Conservation (phyloP, 805 yeast species). For the Pichia californica region DNA sequence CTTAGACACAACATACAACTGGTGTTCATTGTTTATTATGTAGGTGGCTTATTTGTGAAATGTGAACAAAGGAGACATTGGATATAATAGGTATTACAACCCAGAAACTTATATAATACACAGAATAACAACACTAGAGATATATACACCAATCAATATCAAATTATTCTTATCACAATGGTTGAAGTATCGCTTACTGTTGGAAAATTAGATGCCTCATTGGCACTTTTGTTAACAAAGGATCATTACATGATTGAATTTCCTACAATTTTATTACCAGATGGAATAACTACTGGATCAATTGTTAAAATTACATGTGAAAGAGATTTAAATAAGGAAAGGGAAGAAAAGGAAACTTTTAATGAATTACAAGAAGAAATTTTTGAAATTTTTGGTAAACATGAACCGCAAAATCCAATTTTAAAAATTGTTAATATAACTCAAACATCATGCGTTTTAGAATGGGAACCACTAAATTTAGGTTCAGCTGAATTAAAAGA, state of each 20-base stretch:
- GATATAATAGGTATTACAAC: too few species aligned
- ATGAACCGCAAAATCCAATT: constrained; percentile 65
- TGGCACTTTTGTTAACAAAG: constrained; percentile 82
- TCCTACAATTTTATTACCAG: constrained; percentile 90
- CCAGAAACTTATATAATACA: too few species aligned
- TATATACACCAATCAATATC: too few species aligned
- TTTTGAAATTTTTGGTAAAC: constrained; percentile 61
- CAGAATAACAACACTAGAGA: too few species aligned
- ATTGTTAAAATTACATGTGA: constrained; percentile 82
- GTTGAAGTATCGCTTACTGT: constrained; percentile 91
- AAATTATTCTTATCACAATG: too few species aligned
- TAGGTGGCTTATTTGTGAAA: too few species aligned
- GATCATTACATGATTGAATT: constrained; percentile 92
- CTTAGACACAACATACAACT: too few species aligned
- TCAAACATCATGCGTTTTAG: constrained; percentile 90
- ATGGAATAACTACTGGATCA: constrained; percentile 87
- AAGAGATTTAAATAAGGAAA: constrained; percentile 63
- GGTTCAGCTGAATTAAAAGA: constrained; percentile 80
- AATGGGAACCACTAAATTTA: constrained; percentile 82
- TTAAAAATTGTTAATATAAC: constrained; percentile 72
- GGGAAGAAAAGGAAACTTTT: constrained; percentile 51
- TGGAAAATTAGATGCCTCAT: constrained; percentile 91
- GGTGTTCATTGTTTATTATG: too few species aligned
- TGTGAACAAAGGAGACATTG: too few species aligned
- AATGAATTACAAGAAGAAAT: constrained; percentile 67